Evolutionary conservation across 2,329 filamentous ascomycete genomes (phyloP), one percentile per base, ranked within the genome.

Genomic region (Trichoderma polysporum): DNA sequence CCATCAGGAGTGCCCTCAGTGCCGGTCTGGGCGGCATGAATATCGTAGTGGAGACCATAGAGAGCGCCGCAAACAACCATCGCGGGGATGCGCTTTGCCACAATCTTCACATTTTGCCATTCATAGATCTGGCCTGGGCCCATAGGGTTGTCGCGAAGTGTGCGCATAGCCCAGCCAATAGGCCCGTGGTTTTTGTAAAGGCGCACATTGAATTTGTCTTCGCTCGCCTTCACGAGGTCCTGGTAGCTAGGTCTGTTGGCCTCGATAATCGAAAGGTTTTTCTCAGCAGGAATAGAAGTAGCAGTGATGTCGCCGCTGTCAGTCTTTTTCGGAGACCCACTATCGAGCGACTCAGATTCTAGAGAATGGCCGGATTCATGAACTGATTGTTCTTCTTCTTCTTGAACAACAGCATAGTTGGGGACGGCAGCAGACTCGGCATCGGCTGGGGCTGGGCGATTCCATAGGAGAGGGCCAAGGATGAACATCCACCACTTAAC

Each of bases 161-260:
- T 86, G 72, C 91, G 90, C 89, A 94, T 91, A 41, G 90, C 92
- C 91, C 91, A 94, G 73, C 88, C 91, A n/a, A 94, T 83, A 59
- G 90, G 90, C 29, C 91, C 90, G 1, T 80, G 80, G 67, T 83
- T 84, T 77, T 85, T 81, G 66, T 86, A 79, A 63, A 94, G 87
- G 72, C 86, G 86, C 25, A 86, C 86, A 75, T 90, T 86, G 72
- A 90, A 84, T 53, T 80, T 83, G 22, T 82, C 83, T 67, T 88
- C 81, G 8, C 84, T 86, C 66, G 87, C 78, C 4, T 80, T 83
- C 64, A 89, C 75, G 63, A 91, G 82, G 69, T 89, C 81, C 77
- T 90, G 84, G 83, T 93, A 91, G 31, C 69, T 68, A 45, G 80
- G 74, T 68, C 87, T 84, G 45, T 76, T 77, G 53, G 82, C 75